Evolutionary conservation across 768 basidiomycete species (phyloP), one percentile per base, ranked within the genome.

Genomic region (Omphalotus guepiniiformis): DNA sequence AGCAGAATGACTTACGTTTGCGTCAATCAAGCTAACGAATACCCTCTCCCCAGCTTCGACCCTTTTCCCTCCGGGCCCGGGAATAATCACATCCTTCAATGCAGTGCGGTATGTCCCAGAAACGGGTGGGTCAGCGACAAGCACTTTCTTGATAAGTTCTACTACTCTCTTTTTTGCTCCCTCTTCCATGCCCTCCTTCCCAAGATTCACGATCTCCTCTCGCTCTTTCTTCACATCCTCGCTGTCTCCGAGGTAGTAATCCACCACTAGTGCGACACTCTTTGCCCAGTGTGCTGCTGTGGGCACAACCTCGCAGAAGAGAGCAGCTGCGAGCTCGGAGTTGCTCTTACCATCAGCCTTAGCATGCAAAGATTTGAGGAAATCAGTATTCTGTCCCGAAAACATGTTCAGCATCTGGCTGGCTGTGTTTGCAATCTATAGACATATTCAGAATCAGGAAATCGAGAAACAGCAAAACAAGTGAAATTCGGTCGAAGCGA

Each of bases 261-360:
- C 68, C 40, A 88, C 67, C 19, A 83, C 71, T 45, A 76, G 73
- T 3, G 76, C 68, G 34, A 85, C 60, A 9, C 74, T 71, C 42
- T 79, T 70, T 1, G 80, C 79, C 64, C 78, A 83, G 5, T 77
- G 57, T 0, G 78, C 65, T 2, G 76, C 72, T 13, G 79, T 79
- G 4, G 81, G 79, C 11, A 84, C 71, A 13, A 72, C 58, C 39
- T 81, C 75, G 6, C 73, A 69, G 53, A 85, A 76, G 6, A 80
- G 63, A 22, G 68, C 66, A n/a, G 66, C 61, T 1, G 79, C 72
- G n/a, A 82, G 58, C 19, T 73, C 60, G 52, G 63, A 49, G 50
- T 55, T 27, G 50, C 59, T 22, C 58, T 58, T 37, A 55, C 61
- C 49, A 0, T 48, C 40, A 15, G 53, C 45, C 26, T 60, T 51